phyloP scores from a whole-genome alignment of 176 grass and related monocot genomes.

The Alloteropsis semialata region DNA sequence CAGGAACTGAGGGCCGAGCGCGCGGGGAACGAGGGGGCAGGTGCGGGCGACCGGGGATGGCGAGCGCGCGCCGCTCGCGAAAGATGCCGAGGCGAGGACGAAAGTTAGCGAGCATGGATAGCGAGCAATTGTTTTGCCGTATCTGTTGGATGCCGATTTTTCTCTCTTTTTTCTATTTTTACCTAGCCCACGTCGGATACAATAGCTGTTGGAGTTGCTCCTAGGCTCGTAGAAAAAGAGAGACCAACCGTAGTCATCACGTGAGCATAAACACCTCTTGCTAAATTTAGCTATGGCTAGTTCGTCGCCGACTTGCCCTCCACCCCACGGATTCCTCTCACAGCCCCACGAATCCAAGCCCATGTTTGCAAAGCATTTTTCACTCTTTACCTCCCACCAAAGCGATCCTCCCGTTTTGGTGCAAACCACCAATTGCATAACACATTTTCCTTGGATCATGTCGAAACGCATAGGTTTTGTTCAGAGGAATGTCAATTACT shows the following conservation, averaged over 20 bases:
- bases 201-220: too few species aligned
- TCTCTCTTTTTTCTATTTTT: too few species aligned
- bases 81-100: too few species aligned
- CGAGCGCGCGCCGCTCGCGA: too few species aligned
- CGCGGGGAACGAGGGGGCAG: too few species aligned
- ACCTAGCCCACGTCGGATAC: too few species aligned
- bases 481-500: neutral
- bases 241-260: neutral
- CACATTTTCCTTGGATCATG: conserved; percentile 13
- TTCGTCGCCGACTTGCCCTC: neutral
- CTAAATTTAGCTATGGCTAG: conserved; percentile 32
- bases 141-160: too few species aligned
- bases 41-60: too few species aligned
- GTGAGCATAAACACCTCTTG: neutral
- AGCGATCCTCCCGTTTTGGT: conserved; percentile 25
- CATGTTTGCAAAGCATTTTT: conserved; percentile 34
- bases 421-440: neutral
- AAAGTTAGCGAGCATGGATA: too few species aligned
- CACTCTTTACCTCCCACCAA: conserved; percentile 17
- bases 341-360: conserved; percentile 42
- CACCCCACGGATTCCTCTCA: conserved; percentile 35
- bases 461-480: neutral
- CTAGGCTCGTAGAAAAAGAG: neutral
- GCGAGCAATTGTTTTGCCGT: too few species aligned
- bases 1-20: too few species aligned